Percentiles rank a stretch among this genome's conserved stretches.
Conservation (phyloP, 1,284 basidiomycete species). For the Serendipita sp. region DNA sequence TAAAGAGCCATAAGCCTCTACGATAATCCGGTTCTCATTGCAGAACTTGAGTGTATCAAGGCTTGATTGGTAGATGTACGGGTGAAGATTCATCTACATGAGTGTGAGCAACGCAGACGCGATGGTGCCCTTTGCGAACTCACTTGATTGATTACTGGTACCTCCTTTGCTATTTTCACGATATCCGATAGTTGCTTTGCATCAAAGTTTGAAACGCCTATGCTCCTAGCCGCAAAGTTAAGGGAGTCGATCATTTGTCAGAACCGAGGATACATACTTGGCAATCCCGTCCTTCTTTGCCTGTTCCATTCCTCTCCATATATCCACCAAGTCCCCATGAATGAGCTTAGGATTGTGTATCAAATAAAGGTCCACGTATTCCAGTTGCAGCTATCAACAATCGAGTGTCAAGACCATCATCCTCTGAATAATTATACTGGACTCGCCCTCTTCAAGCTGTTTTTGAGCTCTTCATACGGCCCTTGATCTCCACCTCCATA, state of each 20-base stretch:
- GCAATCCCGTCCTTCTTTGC: slow-evolving; percentile 40
- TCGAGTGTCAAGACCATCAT: background rate
- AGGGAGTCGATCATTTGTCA: background rate
- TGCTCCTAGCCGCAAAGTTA: slow-evolving; percentile 33
- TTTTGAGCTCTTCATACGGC: slow-evolving; percentile 37
- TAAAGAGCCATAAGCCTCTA: slow-evolving; percentile 57
- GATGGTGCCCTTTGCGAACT: slow-evolving; percentile 6
- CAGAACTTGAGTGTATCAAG: slow-evolving; percentile 43
- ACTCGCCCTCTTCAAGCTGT: slow-evolving; percentile 41
- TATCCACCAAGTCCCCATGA: slow-evolving; percentile 37
- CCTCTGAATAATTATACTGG: background rate
- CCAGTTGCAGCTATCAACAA: slow-evolving; percentile 38
- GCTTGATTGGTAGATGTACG: slow-evolving; percentile 48
- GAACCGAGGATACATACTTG: slow-evolving; percentile 27
- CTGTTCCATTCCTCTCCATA: slow-evolving; percentile 49
- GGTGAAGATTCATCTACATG: slow-evolving; percentile 46
- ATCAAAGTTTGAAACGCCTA: slow-evolving; percentile 65
- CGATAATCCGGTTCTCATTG: slow-evolving; percentile 41
- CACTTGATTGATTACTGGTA: slow-evolving; percentile 61
- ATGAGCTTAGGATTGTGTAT: slow-evolving; percentile 42
- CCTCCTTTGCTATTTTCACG: slow-evolving; percentile 38
- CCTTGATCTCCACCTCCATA: slow-evolving; percentile 38
- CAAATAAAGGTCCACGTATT: slow-evolving; percentile 58
- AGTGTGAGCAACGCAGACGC: background rate
- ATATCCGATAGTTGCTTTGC: slow-evolving; percentile 40